Conservation (phyloP, 371 early-diverging fungal species). For the Lichtheimia corymbifera region DNA sequence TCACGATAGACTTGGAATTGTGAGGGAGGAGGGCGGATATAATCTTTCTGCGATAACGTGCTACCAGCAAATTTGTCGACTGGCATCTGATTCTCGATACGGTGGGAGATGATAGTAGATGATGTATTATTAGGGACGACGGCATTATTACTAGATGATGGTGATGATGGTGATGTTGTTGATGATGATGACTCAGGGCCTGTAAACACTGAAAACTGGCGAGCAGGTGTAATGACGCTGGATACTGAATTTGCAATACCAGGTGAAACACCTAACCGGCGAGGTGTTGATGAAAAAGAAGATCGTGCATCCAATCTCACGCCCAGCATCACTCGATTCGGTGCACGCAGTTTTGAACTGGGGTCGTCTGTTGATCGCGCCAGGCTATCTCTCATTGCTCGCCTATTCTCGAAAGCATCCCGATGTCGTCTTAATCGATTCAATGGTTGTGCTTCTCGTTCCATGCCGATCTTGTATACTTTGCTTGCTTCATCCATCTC, state of each 20-base stretch:
- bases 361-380: neutral
- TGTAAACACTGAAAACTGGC: conserved; percentile 12
- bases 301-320: neutral
- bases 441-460: conserved; percentile 52
- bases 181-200: conserved; percentile 10
- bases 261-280: neutral
- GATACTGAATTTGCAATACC: neutral
- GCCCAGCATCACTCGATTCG: neutral
- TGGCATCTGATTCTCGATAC: conserved; percentile 53
- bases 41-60: conserved; percentile 41
- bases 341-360: neutral
- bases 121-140: conserved; percentile 29
- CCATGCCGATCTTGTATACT: conserved; percentile 49
- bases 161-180: conserved; percentile 13
- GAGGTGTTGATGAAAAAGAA: neutral
- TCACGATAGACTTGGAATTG: conserved; percentile 42
- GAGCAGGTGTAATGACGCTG: conserved; percentile 6
- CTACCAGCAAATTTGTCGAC: conserved; percentile 53
- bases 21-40: conserved; percentile 15
- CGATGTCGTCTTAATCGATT: conserved; percentile 36
- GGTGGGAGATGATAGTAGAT: conserved; percentile 12
- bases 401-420: neutral
- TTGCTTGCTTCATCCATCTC: conserved; percentile 57
- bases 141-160: conserved; percentile 24
- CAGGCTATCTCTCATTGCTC: neutral